Percentiles rank a stretch among this genome's conserved stretches.
Conservation (phyloP, 2,329 filamentous ascomycete genomes). For the Cordyceps pruinosa region DNA sequence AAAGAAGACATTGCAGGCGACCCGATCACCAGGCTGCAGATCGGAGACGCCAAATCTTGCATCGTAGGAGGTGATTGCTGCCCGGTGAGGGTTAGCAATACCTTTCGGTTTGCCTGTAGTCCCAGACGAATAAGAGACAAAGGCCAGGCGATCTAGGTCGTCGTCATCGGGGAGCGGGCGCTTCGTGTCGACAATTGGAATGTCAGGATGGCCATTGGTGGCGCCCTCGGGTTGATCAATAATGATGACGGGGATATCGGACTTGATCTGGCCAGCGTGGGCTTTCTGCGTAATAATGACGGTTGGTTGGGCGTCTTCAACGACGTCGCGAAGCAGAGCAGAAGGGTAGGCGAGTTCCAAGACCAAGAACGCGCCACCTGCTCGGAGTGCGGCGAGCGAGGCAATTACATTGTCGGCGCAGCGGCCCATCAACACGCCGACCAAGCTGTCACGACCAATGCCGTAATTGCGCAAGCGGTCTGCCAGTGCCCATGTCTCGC, state of each 20-base stretch:
- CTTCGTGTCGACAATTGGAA: slow-evolving; percentile 31
- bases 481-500: slow-evolving; percentile 58
- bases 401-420: slow-evolving; percentile 75
- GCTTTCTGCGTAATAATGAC: slow-evolving; percentile 63
- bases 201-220: slow-evolving; percentile 19
- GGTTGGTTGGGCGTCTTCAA: slow-evolving; percentile 65
- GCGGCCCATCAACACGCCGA: slow-evolving; percentile 68
- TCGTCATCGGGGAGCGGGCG: slow-evolving; percentile 52
- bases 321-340: slow-evolving; percentile 65
- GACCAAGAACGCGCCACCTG: slow-evolving; percentile 73
- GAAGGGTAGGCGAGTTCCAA: slow-evolving; percentile 74
- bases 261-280: slow-evolving; percentile 59
- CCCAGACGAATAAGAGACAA: slow-evolving; percentile 75
- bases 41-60: slow-evolving; percentile 65
- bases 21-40: slow-evolving; percentile 63
- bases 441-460: slow-evolving; percentile 65
- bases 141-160: slow-evolving; percentile 67
- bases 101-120: slow-evolving; percentile 76
- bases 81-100: slow-evolving; percentile 71
- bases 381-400: slow-evolving; percentile 68
- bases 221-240: slow-evolving; percentile 45
- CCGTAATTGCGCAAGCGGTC: slow-evolving; percentile 57
- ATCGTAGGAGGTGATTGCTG: slow-evolving; percentile 67
- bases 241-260: slow-evolving; percentile 54
- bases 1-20: slow-evolving; percentile 86